Conservation (phyloP, 148 eudicot species). For the Polygonum aviculare region DNA sequence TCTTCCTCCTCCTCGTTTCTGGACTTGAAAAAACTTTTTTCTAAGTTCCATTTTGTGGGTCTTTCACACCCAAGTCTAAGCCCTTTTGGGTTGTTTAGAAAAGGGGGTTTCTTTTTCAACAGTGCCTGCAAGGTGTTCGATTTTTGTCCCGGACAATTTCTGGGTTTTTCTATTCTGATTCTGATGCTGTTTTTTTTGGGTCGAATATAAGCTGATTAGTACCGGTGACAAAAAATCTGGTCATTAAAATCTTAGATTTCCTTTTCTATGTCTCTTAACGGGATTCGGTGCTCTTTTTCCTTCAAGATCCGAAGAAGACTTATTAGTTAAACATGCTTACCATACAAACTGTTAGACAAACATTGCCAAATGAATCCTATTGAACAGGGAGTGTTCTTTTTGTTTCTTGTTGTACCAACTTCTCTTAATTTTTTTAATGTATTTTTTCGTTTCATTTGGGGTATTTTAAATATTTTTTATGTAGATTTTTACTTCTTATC, state of each 20-base stretch:
- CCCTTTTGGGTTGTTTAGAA: not conserved
- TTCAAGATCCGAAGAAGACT: not conserved
- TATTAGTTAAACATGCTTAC: not conserved
- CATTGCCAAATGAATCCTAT: not conserved
- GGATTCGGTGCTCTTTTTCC: not conserved
- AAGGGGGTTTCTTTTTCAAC: not conserved
- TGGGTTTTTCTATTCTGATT: not conserved
- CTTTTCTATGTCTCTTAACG: not conserved
- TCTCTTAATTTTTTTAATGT: not conserved
- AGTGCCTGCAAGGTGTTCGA: constrained; percentile 8
- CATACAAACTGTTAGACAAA: not conserved
- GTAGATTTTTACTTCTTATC: not conserved
- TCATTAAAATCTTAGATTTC: not conserved
- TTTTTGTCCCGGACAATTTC: not conserved
- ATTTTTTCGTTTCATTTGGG: not conserved
- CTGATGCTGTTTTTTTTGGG: not conserved
- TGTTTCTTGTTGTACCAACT: constrained; percentile 2
- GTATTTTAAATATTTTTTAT: not conserved
- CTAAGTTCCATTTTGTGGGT: not conserved
- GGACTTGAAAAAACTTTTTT: not conserved
- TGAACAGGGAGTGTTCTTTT: constrained; percentile 1
- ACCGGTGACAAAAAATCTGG: not conserved
- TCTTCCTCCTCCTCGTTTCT: not conserved
- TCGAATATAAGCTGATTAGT: not conserved
- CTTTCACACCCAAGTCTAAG: not conserved